Evolutionary conservation across 768 basidiomycete species (phyloP).

Genomic region (Mycena sanguinolenta): DNA sequence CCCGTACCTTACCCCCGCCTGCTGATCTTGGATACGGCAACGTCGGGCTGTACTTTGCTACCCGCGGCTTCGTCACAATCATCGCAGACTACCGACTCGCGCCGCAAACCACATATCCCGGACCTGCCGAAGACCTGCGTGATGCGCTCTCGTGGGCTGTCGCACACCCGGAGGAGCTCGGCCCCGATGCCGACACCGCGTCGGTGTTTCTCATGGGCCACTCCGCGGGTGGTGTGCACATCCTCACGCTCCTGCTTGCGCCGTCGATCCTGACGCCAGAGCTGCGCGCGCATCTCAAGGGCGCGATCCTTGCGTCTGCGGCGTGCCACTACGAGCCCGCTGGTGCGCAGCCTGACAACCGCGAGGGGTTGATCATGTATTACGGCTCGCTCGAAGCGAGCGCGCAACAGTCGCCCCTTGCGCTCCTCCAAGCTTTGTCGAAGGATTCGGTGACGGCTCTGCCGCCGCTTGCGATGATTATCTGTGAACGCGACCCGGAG

Average conservation of each 20-base stretch:
- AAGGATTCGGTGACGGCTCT: neutral
- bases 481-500: slow-evolving; percentile 8
- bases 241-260: neutral
- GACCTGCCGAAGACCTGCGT: slow-evolving; percentile 66
- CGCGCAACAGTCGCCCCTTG: neutral
- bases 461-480: slow-evolving; percentile 2
- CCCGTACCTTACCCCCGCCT: slow-evolving; percentile 54
- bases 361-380: neutral
- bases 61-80: slow-evolving; percentile 69
- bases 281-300: neutral
- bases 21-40: slow-evolving; percentile 67
- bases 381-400: neutral
- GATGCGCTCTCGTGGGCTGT: slow-evolving; percentile 71
- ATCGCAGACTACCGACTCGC: slow-evolving; percentile 79
- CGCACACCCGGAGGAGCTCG: slow-evolving; percentile 49
- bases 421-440: neutral
- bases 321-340: neutral
- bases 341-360: neutral
- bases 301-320: neutral
- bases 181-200: slow-evolving; percentile 42
- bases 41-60: slow-evolving; percentile 73
- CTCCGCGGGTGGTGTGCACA: neutral
- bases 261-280: neutral
- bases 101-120: slow-evolving; percentile 69
- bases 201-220: neutral